A percentile compares a stretch with the other conserved stretches of the same genome.
Evolutionary conservation across 2,329 filamentous ascomycete species (phyloP).

Genomic region (Epichloe gansuensis): DNA sequence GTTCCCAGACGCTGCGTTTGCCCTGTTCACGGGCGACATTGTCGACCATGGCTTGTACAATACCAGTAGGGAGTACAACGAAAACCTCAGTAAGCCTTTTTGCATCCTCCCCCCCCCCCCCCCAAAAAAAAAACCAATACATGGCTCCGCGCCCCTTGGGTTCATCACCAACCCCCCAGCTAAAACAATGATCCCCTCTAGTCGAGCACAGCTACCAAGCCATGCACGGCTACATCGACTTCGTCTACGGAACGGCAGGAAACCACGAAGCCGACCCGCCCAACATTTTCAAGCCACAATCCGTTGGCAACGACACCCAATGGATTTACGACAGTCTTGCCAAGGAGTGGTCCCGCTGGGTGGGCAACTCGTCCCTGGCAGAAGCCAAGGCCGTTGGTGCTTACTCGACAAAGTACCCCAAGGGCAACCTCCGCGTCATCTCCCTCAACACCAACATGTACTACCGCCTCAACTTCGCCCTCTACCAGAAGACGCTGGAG

Average conservation of each 20-base stretch:
- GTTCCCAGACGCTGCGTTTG: constrained; percentile 33
- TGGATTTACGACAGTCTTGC: constrained; percentile 41
- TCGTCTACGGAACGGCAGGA: constrained; percentile 39
- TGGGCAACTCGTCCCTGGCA: constrained; percentile 21
- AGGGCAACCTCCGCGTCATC: constrained; percentile 40
- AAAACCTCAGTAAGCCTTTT: constrained; percentile 13
- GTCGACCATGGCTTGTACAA: constrained; percentile 37
- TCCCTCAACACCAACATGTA: constrained; percentile 48
- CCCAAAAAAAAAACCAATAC: too few species aligned
- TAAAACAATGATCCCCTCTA: constrained; percentile 3
- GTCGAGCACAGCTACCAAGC: constrained; percentile 33
- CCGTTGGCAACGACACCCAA: constrained; percentile 26
- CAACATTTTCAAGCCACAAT: constrained; percentile 35
- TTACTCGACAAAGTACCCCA: constrained; percentile 34
- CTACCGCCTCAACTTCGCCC: constrained; percentile 44
- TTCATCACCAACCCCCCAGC: too few species aligned
- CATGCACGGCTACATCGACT: constrained; percentile 29
- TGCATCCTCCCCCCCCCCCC: too few species aligned
- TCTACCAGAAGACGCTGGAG: constrained; percentile 35
- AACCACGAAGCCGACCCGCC: constrained; percentile 44
- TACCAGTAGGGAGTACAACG: constrained; percentile 22
- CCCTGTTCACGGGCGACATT: constrained; percentile 46
- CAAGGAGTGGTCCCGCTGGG: constrained; percentile 33
- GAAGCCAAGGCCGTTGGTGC: constrained; percentile 29
- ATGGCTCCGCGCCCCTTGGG: too few species aligned